phyloP scores from a whole-genome alignment of 2,329 filamentous ascomycete species.

The Fusarium sp. region DNA sequence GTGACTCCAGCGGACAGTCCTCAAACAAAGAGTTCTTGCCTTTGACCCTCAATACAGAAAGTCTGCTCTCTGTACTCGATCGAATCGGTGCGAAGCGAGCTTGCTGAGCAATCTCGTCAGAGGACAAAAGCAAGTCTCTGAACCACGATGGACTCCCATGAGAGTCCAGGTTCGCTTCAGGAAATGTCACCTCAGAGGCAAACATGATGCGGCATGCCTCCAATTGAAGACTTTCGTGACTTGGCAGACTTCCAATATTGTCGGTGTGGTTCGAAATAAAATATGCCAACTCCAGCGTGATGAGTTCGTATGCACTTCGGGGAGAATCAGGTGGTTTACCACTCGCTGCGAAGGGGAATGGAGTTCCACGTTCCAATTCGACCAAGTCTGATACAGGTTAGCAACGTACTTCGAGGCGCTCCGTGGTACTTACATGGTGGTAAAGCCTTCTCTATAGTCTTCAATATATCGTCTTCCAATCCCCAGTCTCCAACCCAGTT shows the following conservation, averaged over 20 bases:
- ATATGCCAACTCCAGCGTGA: constrained; percentile 33
- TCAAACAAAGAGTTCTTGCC: constrained; percentile 30
- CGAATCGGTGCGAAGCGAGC: constrained; percentile 24
- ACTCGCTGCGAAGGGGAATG: constrained; percentile 28
- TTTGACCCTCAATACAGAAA: constrained; percentile 17
- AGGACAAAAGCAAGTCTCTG: constrained; percentile 21
- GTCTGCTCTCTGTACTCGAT: constrained; percentile 17
- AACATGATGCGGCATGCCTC: constrained; percentile 34
- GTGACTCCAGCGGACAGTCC: constrained; percentile 18
- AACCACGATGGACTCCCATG: constrained; percentile 17
- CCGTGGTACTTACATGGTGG: constrained; percentile 47
- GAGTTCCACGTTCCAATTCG: constrained; percentile 29
- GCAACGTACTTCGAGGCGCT: rapidly evolving
- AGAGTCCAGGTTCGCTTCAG: constrained; percentile 3
- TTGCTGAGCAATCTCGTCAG: constrained; percentile 10
- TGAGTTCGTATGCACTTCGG: constrained; percentile 34
- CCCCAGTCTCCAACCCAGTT: constrained; percentile 56
- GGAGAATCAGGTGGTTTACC: constrained; percentile 29
- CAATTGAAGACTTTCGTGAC: constrained; percentile 15
- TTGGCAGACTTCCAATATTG: constrained; percentile 13
- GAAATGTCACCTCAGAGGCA: constrained; percentile 30
- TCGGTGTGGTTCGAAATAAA: constrained; percentile 31
- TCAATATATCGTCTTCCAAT: constrained; percentile 49
- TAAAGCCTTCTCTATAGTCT: constrained; percentile 52
- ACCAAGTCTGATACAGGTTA: constrained; percentile 26